Evolutionary conservation across 495 filamentous ascomycete genomes (phyloP).

Genomic region (Penicillium pulvis): DNA sequence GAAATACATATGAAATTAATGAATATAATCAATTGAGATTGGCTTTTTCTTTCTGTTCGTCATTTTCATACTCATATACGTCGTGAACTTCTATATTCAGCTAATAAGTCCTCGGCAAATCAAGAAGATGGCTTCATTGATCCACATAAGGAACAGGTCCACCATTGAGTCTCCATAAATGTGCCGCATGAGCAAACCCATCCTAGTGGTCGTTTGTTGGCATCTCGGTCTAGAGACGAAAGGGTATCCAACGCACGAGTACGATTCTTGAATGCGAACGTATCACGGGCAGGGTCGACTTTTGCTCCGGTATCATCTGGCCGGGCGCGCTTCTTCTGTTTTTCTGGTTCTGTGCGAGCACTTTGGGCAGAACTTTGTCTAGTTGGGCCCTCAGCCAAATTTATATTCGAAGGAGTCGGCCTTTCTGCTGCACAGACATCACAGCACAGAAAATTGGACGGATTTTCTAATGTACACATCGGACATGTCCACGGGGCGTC

Average conservation of each 20-base stretch:
- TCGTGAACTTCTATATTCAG: no score
- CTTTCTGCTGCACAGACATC: slow-evolving; percentile 76
- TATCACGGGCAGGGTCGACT: slow-evolving; percentile 17
- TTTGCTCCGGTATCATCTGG: slow-evolving; percentile 9
- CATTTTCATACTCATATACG: neutral
- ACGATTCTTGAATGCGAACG: slow-evolving; percentile 39
- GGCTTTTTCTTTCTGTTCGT: neutral
- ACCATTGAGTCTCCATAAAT: slow-evolving; percentile 72
- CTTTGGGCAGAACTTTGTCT: slow-evolving; percentile 3
- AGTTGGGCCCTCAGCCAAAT: slow-evolving; percentile 17
- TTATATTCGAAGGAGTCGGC: slow-evolving; percentile 38
- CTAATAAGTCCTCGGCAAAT: neutral
- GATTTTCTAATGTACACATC: slow-evolving; percentile 84
- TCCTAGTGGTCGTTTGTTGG: slow-evolving; percentile 50
- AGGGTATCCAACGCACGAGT: slow-evolving; percentile 42
- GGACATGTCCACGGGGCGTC: slow-evolving; percentile 69
- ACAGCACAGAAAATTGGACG: slow-evolving; percentile 66
- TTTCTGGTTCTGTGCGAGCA: neutral
- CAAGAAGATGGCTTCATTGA: slow-evolving; percentile 64
- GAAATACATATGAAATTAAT: no score
- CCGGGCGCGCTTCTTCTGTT: slow-evolving; percentile 28
- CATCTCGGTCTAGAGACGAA: slow-evolving; percentile 37
- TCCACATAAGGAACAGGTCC: slow-evolving; percentile 74
- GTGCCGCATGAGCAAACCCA: slow-evolving; percentile 75
- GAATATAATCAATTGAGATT: neutral